Evolutionary conservation across 768 basidiomycete species (phyloP), one percentile per base, ranked within the genome.

Genomic region (Termitomyces sp.): DNA sequence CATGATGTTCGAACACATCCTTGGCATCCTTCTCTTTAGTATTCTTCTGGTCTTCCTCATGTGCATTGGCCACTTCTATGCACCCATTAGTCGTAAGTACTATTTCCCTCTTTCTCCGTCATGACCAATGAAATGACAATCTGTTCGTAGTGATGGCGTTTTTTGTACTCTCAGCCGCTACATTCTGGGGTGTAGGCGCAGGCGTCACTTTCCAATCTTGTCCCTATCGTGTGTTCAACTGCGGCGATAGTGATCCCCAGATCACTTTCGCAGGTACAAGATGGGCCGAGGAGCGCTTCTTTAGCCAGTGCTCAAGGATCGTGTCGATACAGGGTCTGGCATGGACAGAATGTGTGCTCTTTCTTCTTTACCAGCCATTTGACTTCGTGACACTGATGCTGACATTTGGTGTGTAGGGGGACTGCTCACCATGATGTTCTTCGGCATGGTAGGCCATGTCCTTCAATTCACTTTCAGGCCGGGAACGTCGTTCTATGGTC

Each of bases 1-100:
- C 46, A 56, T 49, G 54, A 56, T 56, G 57, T 61, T 55, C 30
- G 58, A 61, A 33, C 60, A 61, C 30, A 50, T 55, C 35, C 57
- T 61, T 23, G 60, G 60, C 21, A 19, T 61, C 14, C 41, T 52
- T 5, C 54, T 61, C 21, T 61, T 58, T 43, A 52, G 30, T 46
- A 31, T 58, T 11, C 48, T 61, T 46, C 15, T 55, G 14, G 44
- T 48, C 26, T 58, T 55, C 23, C 45, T 61, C 6, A 55, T 61
- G 54, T 58, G 45, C 30, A 55, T 61, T 3, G 60, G 60, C 5
- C 60, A 61, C 21, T 45, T 58, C 43, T 61, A 23, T 21, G 45
- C 57, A 7, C 15, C 35, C n/a, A 4, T 55, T 15, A 49, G 48
- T 10, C 28, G 57, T 61, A 40, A 21, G 60, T 53, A 4, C 35